Base-by-base conservation (phyloP, 1,284 basidiomycete genomes). In the Trichosporon asahii region DNA sequence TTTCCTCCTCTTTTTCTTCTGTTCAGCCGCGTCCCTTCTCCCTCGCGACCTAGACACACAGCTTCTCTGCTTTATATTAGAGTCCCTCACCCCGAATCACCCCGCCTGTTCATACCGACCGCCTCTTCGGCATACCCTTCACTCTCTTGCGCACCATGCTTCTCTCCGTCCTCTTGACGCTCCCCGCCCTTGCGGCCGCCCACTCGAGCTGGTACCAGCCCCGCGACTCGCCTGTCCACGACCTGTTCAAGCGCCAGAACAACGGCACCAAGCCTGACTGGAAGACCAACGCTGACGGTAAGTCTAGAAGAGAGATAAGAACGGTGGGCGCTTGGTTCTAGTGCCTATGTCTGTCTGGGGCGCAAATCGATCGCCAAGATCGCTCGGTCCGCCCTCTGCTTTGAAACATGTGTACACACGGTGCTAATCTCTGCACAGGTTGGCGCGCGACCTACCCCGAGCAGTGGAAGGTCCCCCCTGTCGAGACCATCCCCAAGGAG, bases 221-320 rank as follows among this genome's bases (percentile, higher is more conserved):
- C 8, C 29, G 15, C 33, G 71, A 74, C 68, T 40, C 66, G 9
- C 67, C 68, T 49, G 68, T 72, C 64, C 66, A 66, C 66, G 27
- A 63, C 11, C 74, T 76, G 18, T 76, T 78, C 74, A 73, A 73
- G 70, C 73, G 77, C 37, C 55, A 60, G 35, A 70, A 65, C 65
- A 60, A 49, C 37, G 15, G 31, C 35, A 65, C 73, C 44, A 44
- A 69, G 66, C 68, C 27, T 8, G 57, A 61, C 57, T 61, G 57
- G 57, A 61, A 33, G 57, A 31, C 68, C 15, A 64, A 72, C 64
- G 33, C 72, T n/a, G 53, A 74, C 21, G 65, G 69, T 69, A 68
- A 69, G 53, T n/a, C n/a, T 71, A n/a, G 29, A n/a, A 37, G 35
- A 37, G 35, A 11, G 35, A 37, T 14, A 37, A 37, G 35, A 37